Evolutionary conservation across 345 rosid species (phyloP).

Genomic region (Populus alba): DNA sequence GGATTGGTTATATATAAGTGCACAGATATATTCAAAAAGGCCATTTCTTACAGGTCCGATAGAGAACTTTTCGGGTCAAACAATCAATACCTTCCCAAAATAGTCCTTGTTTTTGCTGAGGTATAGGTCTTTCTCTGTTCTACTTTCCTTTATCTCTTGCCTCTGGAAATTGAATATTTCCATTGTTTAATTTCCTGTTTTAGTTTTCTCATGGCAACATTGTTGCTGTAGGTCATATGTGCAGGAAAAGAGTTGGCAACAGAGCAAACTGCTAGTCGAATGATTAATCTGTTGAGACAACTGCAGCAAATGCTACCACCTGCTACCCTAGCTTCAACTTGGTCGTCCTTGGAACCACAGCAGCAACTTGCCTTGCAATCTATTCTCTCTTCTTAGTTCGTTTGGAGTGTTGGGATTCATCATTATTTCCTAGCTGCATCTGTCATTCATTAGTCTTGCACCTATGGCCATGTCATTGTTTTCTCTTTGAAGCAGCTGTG

Average conservation of each 20-base stretch:
- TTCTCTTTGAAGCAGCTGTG: neutral
- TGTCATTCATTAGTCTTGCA: slow-evolving; percentile 4
- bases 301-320: slow-evolving; percentile 92
- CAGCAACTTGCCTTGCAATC: slow-evolving; percentile 89
- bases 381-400: slow-evolving; percentile 62
- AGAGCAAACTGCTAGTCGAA: slow-evolving; percentile 71
- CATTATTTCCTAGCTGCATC: slow-evolving; percentile 10
- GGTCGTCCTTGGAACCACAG: slow-evolving; percentile 90
- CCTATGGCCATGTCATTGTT: neutral
- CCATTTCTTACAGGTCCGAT: slow-evolving; percentile 63
- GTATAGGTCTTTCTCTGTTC: slow-evolving; percentile 19
- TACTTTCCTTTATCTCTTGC: neutral
- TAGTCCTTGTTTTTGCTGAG: slow-evolving; percentile 86
- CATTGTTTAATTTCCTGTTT: slow-evolving; percentile 17
- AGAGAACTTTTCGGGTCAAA: slow-evolving; percentile 77
- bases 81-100: slow-evolving; percentile 83
- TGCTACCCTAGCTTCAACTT: slow-evolving; percentile 78
- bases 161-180: neutral
- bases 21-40: neutral
- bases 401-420: neutral
- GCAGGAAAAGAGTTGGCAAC: slow-evolving; percentile 81
- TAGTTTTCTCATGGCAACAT: neutral
- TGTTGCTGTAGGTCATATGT: neutral
- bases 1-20: neutral
- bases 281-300: slow-evolving; percentile 77